Conservation (phyloP, 306 rosid genomes). For the Inga laurina region DNA sequence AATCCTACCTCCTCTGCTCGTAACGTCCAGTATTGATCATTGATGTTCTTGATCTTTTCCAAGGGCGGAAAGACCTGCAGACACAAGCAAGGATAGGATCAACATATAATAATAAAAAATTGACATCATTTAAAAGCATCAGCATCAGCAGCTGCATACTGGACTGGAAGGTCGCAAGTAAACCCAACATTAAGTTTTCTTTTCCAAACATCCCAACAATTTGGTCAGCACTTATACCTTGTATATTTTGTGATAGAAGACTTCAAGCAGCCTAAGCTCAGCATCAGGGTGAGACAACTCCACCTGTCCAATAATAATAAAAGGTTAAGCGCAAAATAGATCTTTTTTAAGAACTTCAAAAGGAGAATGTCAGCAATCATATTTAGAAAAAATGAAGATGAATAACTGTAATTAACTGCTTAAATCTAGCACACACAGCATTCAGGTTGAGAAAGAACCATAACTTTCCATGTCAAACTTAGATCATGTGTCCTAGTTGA, state of each 20-base stretch:
- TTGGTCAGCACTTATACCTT: slow-evolving; percentile 50
- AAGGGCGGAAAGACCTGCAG: slow-evolving; percentile 78
- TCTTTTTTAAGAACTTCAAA: slow-evolving; percentile 1
- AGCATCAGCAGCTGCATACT: slow-evolving; percentile 14
- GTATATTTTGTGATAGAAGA: slow-evolving; percentile 90
- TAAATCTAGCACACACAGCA: slow-evolving; percentile 10
- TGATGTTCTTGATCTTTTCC: slow-evolving; percentile 85
- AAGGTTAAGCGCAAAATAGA: slow-evolving; percentile 11
- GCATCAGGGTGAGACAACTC: slow-evolving; percentile 80
- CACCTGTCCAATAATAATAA: slow-evolving; percentile 51
- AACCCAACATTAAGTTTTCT: background rate
- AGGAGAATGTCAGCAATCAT: background rate
- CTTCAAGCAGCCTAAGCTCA: slow-evolving; percentile 92
- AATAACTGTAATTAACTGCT: slow-evolving; percentile 16
- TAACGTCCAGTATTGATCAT: slow-evolving; percentile 93
- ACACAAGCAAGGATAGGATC: slow-evolving; percentile 21
- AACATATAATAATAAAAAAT: background rate
- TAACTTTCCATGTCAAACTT: background rate
- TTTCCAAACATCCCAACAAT: background rate
- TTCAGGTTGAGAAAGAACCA: background rate
- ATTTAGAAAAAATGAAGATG: background rate
- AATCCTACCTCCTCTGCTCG: slow-evolving; percentile 85
- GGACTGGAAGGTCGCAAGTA: background rate
- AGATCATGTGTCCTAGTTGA: background rate
- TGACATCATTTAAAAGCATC: background rate